These are phyloP conservation scores for Debaryomycetaceae sp. DNA, from an alignment of 1,139 yeast species.

Conservation along the genomic window DNA sequence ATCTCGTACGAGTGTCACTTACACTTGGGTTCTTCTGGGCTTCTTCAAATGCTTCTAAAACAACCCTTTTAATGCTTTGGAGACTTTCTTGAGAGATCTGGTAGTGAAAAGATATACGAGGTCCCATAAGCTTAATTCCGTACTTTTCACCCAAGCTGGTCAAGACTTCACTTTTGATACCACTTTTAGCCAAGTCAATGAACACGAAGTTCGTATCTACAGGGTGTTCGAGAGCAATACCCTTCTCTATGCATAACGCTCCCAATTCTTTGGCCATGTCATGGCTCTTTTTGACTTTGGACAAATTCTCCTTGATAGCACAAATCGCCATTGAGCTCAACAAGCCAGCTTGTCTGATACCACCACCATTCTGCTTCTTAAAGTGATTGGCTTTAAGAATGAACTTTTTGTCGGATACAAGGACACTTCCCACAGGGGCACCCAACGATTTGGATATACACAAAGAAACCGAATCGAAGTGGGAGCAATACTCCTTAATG, in stretches of 20 bases:
- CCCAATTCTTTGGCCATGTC: slow-evolving; percentile 53
- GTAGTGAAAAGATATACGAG: slow-evolving; percentile 38
- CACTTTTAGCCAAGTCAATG: slow-evolving; percentile 32
- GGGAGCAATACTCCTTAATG: slow-evolving; percentile 34
- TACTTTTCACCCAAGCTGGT: slow-evolving; percentile 23
- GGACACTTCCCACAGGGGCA: slow-evolving; percentile 46
- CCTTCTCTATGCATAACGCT: slow-evolving; percentile 33
- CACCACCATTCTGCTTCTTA: slow-evolving; percentile 48
- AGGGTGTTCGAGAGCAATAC: slow-evolving; percentile 35
- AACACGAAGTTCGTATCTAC: slow-evolving; percentile 44
- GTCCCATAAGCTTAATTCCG: slow-evolving; percentile 26
- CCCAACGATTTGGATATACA: slow-evolving; percentile 46
- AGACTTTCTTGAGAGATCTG: slow-evolving; percentile 35
- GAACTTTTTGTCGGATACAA: slow-evolving; percentile 32
- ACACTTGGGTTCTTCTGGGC: slow-evolving; percentile 11
- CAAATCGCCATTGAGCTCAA: slow-evolving; percentile 40
- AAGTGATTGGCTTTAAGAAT: slow-evolving; percentile 45
- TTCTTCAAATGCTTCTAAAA: slow-evolving; percentile 28
- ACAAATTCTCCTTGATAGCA: slow-evolving; percentile 39
- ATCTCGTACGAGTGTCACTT: background rate
- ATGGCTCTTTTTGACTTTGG: slow-evolving; percentile 46
- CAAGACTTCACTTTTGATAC: slow-evolving; percentile 28
- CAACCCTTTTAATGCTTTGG: slow-evolving; percentile 25
- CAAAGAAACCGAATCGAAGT: slow-evolving; percentile 44
- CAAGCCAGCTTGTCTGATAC: slow-evolving; percentile 45